Conservation (phyloP, 73 alveolate species). For the Durusdinium trenchii region DNA sequence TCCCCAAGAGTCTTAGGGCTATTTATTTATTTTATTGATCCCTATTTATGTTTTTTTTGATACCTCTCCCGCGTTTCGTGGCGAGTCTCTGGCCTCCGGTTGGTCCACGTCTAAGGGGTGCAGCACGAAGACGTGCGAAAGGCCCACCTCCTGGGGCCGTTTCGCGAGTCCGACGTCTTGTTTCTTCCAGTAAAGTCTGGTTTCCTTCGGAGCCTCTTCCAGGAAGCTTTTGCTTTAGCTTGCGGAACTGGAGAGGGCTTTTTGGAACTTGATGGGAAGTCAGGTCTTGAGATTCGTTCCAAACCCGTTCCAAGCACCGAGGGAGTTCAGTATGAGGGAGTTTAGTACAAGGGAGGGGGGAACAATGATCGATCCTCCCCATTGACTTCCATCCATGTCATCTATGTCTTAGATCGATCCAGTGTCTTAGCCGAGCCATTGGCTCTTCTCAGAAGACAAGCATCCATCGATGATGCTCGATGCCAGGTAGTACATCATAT, state of each 20-base stretch:
- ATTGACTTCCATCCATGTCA: too few relatives aligned
- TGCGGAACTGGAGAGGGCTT: neutral
- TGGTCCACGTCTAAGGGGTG: conserved; percentile 58
- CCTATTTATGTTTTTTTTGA: too few relatives aligned
- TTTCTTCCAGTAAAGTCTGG: neutral
- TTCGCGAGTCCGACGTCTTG: neutral
- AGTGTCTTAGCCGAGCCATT: neutral
- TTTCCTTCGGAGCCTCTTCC: neutral
- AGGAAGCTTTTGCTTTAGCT: neutral
- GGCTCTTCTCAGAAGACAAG: neutral
- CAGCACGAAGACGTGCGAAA: conserved; percentile 68
- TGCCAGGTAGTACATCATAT: neutral
- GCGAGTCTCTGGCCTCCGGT: conserved; percentile 35
- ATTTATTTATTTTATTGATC: too few relatives aligned
- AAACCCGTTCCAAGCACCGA: neutral
- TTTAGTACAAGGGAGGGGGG: too few relatives aligned
- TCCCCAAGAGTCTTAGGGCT: neutral
- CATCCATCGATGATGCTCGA: neutral
- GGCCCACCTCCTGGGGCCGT: conserved; percentile 40
- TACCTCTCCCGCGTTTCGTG: neutral
- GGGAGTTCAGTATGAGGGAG: neutral
- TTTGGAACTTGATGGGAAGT: neutral
- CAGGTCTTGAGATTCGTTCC: neutral
- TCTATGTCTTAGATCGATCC: too few relatives aligned
- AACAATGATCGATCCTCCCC: too few relatives aligned